Base-by-base conservation (phyloP, 2,329 filamentous ascomycete species). In the Raffaelea arxii region DNA sequence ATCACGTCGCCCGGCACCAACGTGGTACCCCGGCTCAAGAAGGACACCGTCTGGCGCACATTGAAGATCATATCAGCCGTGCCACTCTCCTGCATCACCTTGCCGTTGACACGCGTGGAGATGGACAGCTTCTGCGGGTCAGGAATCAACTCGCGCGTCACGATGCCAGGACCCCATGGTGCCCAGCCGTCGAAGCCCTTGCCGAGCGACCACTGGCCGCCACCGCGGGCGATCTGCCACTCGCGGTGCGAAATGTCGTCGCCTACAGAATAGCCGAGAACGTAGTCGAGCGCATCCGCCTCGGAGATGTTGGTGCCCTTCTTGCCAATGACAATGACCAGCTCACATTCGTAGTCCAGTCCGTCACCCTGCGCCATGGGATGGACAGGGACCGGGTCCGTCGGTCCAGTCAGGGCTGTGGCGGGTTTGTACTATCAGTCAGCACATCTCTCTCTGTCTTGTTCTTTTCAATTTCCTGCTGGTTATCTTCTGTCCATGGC, bases 221-320 rank as follows among this genome's bases (percentile, higher is more conserved):
- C 80, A 16, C 81, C 81, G 36, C 70, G 73, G 60, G 80, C 75
- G 50, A 85, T 62, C 63, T 87, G 83, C 81, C 83, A 89, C 53
- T 86, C 82, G 36, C 85, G 78, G 64, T 87, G 84, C 11, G 81
- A 86, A n/a, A 91, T 75, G 60, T 91, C 86, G 62, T 91, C 86
- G 46, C 84, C 83, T 27, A 86, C 75, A 2, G 80, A 72, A 59
- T 89, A 90, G 5, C 86, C 86, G 2, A 88, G 68, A 3, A 90
- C 82, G 56, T 86, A 81, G 44, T 81, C 67, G n/a, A 89, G 66
- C 0, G 85, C 85, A 21, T 76, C 63, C 2, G 69, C 68, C 63
- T 85, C 81, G 2, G 77, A 62, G 12, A 90, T 79, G 58, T 88
- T 73, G 38, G 68, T 64, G 49, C 79, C 82, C 49, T 74, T 67